Evolutionary conservation across 805 yeast species (phyloP), one percentile per base, ranked within the genome.

Genomic region (Zygoascus bituminiphila): DNA sequence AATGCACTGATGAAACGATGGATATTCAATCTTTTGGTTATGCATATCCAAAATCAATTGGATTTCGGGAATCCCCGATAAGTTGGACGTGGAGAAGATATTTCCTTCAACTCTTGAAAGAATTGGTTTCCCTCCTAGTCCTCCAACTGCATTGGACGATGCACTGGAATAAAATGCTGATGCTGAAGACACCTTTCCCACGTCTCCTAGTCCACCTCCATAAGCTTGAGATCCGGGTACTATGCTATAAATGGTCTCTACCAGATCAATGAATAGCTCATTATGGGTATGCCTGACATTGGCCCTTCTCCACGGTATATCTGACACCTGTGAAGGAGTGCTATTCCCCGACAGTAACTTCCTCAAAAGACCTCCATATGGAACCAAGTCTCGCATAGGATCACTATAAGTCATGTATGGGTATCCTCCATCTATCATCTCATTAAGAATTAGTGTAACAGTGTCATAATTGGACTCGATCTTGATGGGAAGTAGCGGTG

Each of bases 261-360:
- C 71, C 5, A 93, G 62, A 64, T 93, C 98, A 7, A 91, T 83
- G 62, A 81, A 88, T 64, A 91, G 72, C 64, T 91, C 98, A 63
- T 91, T 88, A 54, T 81, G 81, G 2, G 86, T 74, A 62, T 86
- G 79, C 54, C 74, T 76, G n/a, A 84, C 82, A 53, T 79, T 76
- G 4, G 81, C 61, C 42, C 77, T 71, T 57, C 98, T 75, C 98
- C 98, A 91, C 1, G 96, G 95, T 7, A 69, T 67, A 23, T 60
- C 59, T 12, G 53, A 59, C 26, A 26, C 51, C 14, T 53, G 40
- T 8, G 57, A 49, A 7, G 56, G 22, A 8, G 17, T 29, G 12
- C 10, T 24, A 20, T 19, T 21, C 7, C 40, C 24, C 22, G 75
- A 66, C 31, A 82, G 63, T 24, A 82, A 62, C 53, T 76, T 73